Evolutionary conservation across 2,329 filamentous ascomycete species (phyloP).

Genomic region (Diaporthe destruens): DNA sequence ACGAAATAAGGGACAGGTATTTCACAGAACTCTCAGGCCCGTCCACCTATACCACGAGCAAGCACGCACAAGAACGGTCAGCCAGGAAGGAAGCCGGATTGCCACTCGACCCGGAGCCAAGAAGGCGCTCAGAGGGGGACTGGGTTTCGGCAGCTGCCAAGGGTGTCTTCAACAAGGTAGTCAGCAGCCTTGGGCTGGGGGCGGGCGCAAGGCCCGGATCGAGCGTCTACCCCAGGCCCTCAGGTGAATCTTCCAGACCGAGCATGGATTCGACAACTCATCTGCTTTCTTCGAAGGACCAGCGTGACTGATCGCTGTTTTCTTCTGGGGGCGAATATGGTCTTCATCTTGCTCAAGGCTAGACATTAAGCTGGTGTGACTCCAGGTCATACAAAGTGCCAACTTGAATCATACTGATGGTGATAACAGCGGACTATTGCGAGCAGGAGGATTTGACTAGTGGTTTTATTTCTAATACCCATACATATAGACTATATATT

Average conservation of each 20-base stretch:
- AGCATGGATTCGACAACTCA: not conserved
- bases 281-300: too few species aligned
- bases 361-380: too few species aligned
- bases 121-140: not conserved
- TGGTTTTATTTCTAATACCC: too few species aligned
- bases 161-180: not conserved
- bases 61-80: not conserved
- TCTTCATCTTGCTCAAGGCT: too few species aligned
- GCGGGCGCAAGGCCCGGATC: not conserved
- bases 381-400: too few species aligned
- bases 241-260: not conserved
- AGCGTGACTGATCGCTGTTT: too few species aligned
- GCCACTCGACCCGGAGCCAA: not conserved
- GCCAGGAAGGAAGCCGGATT: not conserved
- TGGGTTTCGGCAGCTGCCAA: not conserved
- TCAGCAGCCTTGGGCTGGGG: not conserved
- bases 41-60: constrained; percentile 5
- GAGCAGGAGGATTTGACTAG: too few species aligned
- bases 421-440: too few species aligned
- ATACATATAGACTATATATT: too few species aligned
- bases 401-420: too few species aligned
- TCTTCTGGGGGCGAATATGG: too few species aligned
- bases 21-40: not conserved
- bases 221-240: not conserved
- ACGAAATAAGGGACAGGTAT: not conserved